phyloP scores from a whole-genome alignment of 1,139 yeast species.

The Sugiyamaella japonica region DNA sequence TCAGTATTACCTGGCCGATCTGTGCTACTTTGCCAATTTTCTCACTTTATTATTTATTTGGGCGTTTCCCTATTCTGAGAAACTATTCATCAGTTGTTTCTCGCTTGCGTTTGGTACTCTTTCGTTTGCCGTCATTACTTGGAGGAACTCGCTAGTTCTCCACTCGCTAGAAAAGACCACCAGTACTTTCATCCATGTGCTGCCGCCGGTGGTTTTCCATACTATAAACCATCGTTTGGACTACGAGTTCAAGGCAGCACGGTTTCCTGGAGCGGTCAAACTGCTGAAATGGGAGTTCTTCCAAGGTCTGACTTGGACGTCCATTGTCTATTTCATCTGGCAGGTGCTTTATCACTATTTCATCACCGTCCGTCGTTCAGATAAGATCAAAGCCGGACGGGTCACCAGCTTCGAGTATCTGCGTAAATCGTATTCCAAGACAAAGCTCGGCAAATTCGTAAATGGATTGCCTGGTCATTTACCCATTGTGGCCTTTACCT shows the following conservation, averaged over 20 bases:
- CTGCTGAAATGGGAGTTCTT: constrained; percentile 69
- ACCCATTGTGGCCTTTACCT: constrained; percentile 81
- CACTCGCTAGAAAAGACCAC: constrained; percentile 95
- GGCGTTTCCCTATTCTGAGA: constrained; percentile 72
- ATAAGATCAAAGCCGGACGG: constrained; percentile 80
- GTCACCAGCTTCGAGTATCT: constrained; percentile 87
- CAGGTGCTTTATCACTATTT: constrained; percentile 87
- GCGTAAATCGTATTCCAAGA: constrained; percentile 65
- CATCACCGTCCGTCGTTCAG: constrained; percentile 76
- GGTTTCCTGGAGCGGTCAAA: constrained; percentile 81
- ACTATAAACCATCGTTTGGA: constrained; percentile 83
- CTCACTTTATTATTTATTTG: constrained; percentile 72
- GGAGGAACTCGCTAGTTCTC: constrained; percentile 91
- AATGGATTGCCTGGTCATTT: constrained; percentile 79
- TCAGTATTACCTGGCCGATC: constrained; percentile 88
- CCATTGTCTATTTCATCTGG: constrained; percentile 88
- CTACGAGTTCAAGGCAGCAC: constrained; percentile 49
- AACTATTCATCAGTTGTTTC: constrained; percentile 77
- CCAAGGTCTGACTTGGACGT: constrained; percentile 74
- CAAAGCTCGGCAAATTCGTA: constrained; percentile 72
- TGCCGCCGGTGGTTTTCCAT: constrained; percentile 88
- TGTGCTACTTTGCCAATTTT: constrained; percentile 86
- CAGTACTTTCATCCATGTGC: constrained; percentile 82
- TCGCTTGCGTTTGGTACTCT: constrained; percentile 86
- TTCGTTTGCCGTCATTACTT: constrained; percentile 91